Evolutionary conservation across 345 rosid genomes (phyloP).

Genomic region (Brassica nigra): DNA sequence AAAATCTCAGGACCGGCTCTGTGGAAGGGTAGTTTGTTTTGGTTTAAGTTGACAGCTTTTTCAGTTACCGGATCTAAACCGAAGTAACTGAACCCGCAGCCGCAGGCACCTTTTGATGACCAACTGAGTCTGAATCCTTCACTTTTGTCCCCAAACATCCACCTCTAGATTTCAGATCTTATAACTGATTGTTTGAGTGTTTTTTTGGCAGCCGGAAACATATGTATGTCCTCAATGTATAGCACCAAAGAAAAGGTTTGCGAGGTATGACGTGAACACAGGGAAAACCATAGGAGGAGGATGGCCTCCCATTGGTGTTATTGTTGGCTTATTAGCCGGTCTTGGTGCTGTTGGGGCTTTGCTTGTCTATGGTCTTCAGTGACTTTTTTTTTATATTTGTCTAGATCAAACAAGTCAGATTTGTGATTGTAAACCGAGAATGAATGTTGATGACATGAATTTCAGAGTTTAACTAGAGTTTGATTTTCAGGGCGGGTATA

Average conservation of each 20-base stretch:
- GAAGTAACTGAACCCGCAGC: too few relatives aligned
- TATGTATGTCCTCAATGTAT: constrained; percentile 87
- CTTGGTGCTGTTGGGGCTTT: constrained; percentile 81
- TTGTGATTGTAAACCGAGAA: too few relatives aligned
- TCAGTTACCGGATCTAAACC: too few relatives aligned
- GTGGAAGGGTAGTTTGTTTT: too few relatives aligned
- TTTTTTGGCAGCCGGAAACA: constrained; percentile 62
- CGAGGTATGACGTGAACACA: constrained; percentile 72
- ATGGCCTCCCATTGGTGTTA: constrained; percentile 82
- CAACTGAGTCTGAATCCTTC: constrained; percentile 48
- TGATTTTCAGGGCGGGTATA: too few relatives aligned
- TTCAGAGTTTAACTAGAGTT: too few relatives aligned
- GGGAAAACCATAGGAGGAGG: constrained; percentile 93
- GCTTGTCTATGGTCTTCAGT: constrained; percentile 90
- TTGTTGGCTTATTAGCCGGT: constrained; percentile 78
- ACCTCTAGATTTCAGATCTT: not conserved
- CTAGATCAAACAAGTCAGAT: too few relatives aligned
- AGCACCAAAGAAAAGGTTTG: constrained; percentile 96
- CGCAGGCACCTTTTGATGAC: constrained; percentile 63
- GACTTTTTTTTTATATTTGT: not conserved
- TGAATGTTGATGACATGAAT: too few relatives aligned
- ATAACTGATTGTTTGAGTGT: not conserved
- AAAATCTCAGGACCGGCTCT: too few relatives aligned
- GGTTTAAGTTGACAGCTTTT: too few relatives aligned
- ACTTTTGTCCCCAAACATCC: not conserved